Conservation (phyloP, 1,284 basidiomycete species). For the Trametes sp. region DNA sequence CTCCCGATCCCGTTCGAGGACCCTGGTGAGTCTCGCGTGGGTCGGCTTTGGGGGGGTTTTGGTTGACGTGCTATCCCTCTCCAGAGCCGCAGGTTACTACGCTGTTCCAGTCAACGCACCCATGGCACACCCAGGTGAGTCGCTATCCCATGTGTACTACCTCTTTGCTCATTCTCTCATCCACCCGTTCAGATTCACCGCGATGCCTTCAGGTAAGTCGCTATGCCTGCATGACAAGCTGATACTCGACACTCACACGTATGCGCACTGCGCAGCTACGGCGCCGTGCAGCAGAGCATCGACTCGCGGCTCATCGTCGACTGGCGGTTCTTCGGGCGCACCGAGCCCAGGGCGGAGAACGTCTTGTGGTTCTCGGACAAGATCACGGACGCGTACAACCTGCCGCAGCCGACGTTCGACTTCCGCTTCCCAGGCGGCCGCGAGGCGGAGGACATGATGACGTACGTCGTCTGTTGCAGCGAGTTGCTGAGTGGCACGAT, state of each 20-base stretch:
- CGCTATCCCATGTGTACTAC: not conserved
- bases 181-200: constrained; percentile 21
- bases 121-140: constrained; percentile 41
- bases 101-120: constrained; percentile 33
- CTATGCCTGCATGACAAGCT: too few relatives aligned
- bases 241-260: too few relatives aligned
- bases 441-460: constrained; percentile 36
- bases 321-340: constrained; percentile 41
- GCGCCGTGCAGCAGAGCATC: constrained; percentile 36
- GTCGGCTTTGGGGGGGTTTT: not conserved
- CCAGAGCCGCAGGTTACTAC: constrained; percentile 44
- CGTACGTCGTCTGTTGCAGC: constrained; percentile 28
- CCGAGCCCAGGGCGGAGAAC: constrained; percentile 36
- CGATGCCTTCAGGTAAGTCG: constrained; percentile 14
- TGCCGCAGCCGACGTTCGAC: constrained; percentile 47
- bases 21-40: constrained; percentile 20
- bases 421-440: constrained; percentile 29
- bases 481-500: too few relatives aligned
- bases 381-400: constrained; percentile 42
- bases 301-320: constrained; percentile 37
- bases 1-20: constrained; percentile 39
- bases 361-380: constrained; percentile 35
- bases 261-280: constrained; percentile 41
- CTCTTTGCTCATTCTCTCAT: not conserved
- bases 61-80: not conserved